Percentiles rank a stretch among this genome's conserved stretches.
These are phyloP conservation scores for Picochlorum costavermella DNA, from an alignment of 139 green algal genomes.

Conservation along the genomic window DNA sequence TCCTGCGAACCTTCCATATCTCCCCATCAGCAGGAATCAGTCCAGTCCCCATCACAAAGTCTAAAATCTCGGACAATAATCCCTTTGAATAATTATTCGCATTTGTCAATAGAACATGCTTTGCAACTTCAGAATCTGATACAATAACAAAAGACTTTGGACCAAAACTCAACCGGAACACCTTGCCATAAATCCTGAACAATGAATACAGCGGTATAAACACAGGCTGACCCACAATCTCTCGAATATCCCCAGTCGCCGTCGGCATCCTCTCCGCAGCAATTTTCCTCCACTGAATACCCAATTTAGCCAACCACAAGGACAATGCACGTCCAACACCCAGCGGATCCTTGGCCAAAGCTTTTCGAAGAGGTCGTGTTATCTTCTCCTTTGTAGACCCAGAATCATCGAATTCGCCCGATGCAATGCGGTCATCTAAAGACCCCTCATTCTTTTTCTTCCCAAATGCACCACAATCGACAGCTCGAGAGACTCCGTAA, in stretches of 20 bases:
- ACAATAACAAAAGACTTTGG: slow-evolving; percentile 94
- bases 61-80: slow-evolving; percentile 82
- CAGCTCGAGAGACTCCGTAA: not conserved
- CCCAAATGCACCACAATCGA: not conserved
- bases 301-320: slow-evolving; percentile 51
- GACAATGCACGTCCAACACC: slow-evolving; percentile 51
- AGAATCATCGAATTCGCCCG: slow-evolving; percentile 63
- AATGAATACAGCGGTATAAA: slow-evolving; percentile 92
- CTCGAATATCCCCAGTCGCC: slow-evolving; percentile 72
- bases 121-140: slow-evolving; percentile 70
- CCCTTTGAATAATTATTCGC: slow-evolving; percentile 86
- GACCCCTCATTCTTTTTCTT: slow-evolving; percentile 1
- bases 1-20: slow-evolving; percentile 61
- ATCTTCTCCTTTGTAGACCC: slow-evolving; percentile 72
- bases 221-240: slow-evolving; percentile 90
- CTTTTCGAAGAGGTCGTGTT: slow-evolving; percentile 53
- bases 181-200: slow-evolving; percentile 46
- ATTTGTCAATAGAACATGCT: slow-evolving; percentile 81
- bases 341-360: slow-evolving; percentile 56
- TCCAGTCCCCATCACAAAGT: slow-evolving; percentile 91
- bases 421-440: slow-evolving; percentile 22
- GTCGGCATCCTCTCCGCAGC: slow-evolving; percentile 66
- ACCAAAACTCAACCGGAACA: slow-evolving; percentile 91
- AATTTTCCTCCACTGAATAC: slow-evolving; percentile 47
- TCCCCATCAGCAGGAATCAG: slow-evolving; percentile 87